Percentiles rank a stretch among this genome's conserved stretches.
Conservation (phyloP, 1,284 basidiomycete species). For the Peniophora sp. region DNA sequence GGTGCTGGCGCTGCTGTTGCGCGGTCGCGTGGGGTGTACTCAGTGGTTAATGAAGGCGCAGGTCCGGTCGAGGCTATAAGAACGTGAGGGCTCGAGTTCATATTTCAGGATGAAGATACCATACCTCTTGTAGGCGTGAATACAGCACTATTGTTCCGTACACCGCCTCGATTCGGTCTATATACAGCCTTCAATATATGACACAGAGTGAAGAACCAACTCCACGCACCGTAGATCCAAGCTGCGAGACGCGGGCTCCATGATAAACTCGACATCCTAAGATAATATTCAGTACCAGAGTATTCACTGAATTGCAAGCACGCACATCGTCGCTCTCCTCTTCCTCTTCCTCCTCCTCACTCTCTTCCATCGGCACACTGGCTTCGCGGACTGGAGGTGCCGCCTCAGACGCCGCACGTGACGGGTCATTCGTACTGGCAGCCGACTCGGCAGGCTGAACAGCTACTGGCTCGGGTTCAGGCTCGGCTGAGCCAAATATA, state of each 20-base stretch:
- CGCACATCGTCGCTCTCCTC: constrained; percentile 40
- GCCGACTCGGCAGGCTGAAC: background rate
- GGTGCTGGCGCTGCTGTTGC: constrained; percentile 34
- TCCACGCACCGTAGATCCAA: constrained; percentile 59
- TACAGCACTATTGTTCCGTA: background rate
- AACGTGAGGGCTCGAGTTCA: no score
- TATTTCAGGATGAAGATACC: background rate
- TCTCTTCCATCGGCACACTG: constrained; percentile 21
- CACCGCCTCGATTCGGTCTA: constrained; percentile 20
- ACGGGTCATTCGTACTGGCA: constrained; percentile 23
- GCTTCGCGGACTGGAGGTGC: background rate
- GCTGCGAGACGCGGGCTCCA: constrained; percentile 61
- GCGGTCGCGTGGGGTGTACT: constrained; percentile 76
- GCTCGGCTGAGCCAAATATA: constrained; percentile 26
- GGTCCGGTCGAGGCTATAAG: constrained; percentile 1
- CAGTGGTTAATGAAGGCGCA: constrained; percentile 72
- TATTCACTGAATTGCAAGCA: constrained; percentile 2
- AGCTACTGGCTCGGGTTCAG: background rate
- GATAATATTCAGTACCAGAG: constrained; percentile 2
- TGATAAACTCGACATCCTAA: constrained; percentile 75
- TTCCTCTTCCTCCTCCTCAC: constrained; percentile 27
- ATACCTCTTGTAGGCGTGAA: constrained; percentile 31
- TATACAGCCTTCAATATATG: no score
- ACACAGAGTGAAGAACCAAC: no score
- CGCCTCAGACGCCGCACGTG: constrained; percentile 22